Conservation (phyloP, 768 basidiomycete genomes). For the Paxillus involutus region DNA sequence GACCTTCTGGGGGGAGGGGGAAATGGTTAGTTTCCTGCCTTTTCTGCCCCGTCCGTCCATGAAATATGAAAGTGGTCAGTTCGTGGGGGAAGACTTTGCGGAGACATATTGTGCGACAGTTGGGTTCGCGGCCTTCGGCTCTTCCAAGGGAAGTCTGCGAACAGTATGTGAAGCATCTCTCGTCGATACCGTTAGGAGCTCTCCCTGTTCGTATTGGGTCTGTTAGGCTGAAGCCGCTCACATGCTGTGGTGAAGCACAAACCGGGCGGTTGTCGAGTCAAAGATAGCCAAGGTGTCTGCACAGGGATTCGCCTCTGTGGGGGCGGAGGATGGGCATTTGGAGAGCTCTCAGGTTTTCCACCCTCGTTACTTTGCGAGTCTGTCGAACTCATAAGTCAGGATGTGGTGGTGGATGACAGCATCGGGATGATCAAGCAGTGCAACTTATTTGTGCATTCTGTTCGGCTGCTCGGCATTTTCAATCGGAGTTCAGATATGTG, state of each 20-base stretch:
- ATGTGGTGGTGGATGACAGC: background rate
- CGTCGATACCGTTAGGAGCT: constrained; percentile 59
- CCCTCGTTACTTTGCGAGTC: background rate
- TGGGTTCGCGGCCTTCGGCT: constrained; percentile 47
- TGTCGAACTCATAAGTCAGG: background rate
- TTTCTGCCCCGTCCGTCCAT: constrained; percentile 31
- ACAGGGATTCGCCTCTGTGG: constrained; percentile 1
- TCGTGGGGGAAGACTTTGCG: constrained; percentile 70
- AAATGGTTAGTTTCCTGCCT: constrained; percentile 50
- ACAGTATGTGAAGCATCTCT: constrained; percentile 65
- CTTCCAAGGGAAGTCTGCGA: constrained; percentile 58
- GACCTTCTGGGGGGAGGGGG: constrained; percentile 69
- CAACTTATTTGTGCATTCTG: background rate
- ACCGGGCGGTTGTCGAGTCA: constrained; percentile 25
- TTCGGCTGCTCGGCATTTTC: constrained; percentile 4
- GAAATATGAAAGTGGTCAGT: constrained; percentile 49
- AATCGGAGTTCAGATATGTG: constrained; percentile 24
- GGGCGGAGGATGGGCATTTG: background rate
- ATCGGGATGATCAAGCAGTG: background rate
- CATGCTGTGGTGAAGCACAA: background rate
- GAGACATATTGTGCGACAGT: constrained; percentile 59
- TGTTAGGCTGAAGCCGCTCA: background rate
- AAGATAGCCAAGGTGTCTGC: constrained; percentile 25
- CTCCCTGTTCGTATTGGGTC: constrained; percentile 37
- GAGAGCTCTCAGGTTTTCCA: background rate